These are phyloP conservation scores for Remersonia thermophila DNA, from an alignment of 2,329 filamentous ascomycete genomes.

Conservation along the genomic window DNA sequence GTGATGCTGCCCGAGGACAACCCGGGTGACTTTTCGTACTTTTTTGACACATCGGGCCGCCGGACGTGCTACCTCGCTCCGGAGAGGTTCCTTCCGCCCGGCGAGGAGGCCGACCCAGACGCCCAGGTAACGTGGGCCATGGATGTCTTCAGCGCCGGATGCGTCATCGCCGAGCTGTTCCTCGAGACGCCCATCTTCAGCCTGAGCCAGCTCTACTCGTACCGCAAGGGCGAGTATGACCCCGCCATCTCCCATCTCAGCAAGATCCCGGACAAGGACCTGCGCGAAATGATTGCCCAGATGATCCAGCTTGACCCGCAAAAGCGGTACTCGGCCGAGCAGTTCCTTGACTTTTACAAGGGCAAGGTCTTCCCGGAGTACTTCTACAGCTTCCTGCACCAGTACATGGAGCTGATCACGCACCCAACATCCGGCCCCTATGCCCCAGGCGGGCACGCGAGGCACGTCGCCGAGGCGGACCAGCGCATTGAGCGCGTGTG, in stretches of 20 bases:
- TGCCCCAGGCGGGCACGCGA: constrained; percentile 52
- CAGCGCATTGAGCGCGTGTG: constrained; percentile 89
- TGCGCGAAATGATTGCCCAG: constrained; percentile 79
- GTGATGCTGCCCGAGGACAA: constrained; percentile 92
- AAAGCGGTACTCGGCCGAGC: constrained; percentile 81
- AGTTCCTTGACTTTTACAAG: constrained; percentile 87
- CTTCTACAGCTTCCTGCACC: constrained; percentile 94
- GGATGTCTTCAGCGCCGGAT: constrained; percentile 96
- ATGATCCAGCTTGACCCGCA: constrained; percentile 96
- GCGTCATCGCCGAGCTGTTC: constrained; percentile 93
- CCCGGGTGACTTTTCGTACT: constrained; percentile 93
- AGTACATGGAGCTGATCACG: constrained; percentile 94
- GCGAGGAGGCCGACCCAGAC: constrained; percentile 48
- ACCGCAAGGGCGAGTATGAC: constrained; percentile 84
- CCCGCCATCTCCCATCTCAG: constrained; percentile 68
- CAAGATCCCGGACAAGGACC: constrained; percentile 76
- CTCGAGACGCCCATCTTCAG: constrained; percentile 94
- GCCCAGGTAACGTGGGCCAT: constrained; percentile 74
- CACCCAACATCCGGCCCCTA: constrained; percentile 73
- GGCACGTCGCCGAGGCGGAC: constrained; percentile 76
- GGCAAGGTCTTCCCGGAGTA: constrained; percentile 88
- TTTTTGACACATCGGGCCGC: constrained; percentile 85
- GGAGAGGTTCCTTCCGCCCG: constrained; percentile 71
- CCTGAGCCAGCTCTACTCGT: constrained; percentile 91
- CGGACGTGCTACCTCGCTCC: constrained; percentile 92